phyloP scores from a whole-genome alignment of 371 early-diverging fungal species.

The Conidiobolus incongruus region DNA sequence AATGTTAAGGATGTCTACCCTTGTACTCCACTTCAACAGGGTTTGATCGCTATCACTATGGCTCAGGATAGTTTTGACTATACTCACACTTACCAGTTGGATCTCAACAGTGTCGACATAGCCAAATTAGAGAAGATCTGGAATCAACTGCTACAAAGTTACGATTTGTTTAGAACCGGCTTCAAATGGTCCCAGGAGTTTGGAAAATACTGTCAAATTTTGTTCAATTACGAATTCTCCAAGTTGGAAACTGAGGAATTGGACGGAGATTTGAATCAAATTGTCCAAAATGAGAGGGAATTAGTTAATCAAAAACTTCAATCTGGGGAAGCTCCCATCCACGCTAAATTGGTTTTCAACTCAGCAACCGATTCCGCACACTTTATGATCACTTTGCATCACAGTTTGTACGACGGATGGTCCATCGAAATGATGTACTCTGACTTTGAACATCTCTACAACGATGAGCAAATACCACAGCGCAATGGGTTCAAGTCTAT shows the following conservation, averaged over 20 bases:
- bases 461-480: background rate
- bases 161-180: background rate
- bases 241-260: too few relatives aligned
- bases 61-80: background rate
- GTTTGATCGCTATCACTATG: background rate
- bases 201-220: too few relatives aligned
- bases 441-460: background rate
- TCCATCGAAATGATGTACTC: background rate
- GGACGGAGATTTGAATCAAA: too few relatives aligned
- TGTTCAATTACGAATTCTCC: too few relatives aligned
- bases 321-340: too few relatives aligned
- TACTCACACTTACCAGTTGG: background rate
- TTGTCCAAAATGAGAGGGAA: too few relatives aligned
- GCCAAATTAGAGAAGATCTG: background rate
- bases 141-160: background rate
- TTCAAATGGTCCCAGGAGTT: too few relatives aligned
- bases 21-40: background rate
- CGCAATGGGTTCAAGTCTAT: background rate
- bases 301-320: too few relatives aligned
- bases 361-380: too few relatives aligned
- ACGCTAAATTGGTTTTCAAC: too few relatives aligned
- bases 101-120: background rate
- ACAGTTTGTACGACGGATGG: background rate
- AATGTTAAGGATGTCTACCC: background rate
- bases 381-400: too few relatives aligned